Evolutionary conservation across 768 basidiomycete genomes (phyloP).

Genomic region (Phaeotremella fagi): DNA sequence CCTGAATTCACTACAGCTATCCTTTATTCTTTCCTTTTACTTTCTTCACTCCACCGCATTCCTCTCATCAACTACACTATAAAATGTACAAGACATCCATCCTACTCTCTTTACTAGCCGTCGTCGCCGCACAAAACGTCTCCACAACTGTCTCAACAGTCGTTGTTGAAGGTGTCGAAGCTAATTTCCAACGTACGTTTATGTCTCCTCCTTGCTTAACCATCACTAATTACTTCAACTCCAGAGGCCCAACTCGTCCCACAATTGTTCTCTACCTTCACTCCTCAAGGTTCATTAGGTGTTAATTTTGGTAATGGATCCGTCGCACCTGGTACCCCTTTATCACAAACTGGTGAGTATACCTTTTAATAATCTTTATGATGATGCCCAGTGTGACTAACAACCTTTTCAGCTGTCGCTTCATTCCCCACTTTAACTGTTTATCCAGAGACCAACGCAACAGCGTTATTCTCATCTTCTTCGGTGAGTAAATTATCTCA

Average conservation of each 20-base stretch:
- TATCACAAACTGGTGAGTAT: slow-evolving; percentile 59
- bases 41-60: too few species aligned
- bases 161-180: slow-evolving; percentile 12
- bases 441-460: slow-evolving; percentile 54
- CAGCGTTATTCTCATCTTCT: slow-evolving; percentile 50
- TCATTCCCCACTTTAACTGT: slow-evolving; percentile 58
- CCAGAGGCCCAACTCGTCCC: slow-evolving; percentile 56
- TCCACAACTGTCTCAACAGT: slow-evolving; percentile 6
- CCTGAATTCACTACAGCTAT: too few species aligned
- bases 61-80: not conserved
- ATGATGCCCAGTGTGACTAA: not conserved
- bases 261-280: slow-evolving; percentile 58
- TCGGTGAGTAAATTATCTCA: slow-evolving; percentile 15
- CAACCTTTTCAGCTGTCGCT: slow-evolving; percentile 55
- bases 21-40: too few species aligned
- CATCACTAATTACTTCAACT: not conserved
- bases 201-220: not conserved
- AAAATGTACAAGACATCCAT: not conserved
- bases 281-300: slow-evolving; percentile 58
- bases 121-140: slow-evolving; percentile 1
- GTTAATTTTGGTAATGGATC: slow-evolving; percentile 56
- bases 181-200: slow-evolving; percentile 19
- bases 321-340: slow-evolving; percentile 58
- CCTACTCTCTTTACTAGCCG: slow-evolving; percentile 12
- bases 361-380: not conserved